Evolutionary conservation across 164 flowering plant species (phyloP), one percentile per base, ranked within the genome.

Genomic region (Nymphaea thermarum): DNA sequence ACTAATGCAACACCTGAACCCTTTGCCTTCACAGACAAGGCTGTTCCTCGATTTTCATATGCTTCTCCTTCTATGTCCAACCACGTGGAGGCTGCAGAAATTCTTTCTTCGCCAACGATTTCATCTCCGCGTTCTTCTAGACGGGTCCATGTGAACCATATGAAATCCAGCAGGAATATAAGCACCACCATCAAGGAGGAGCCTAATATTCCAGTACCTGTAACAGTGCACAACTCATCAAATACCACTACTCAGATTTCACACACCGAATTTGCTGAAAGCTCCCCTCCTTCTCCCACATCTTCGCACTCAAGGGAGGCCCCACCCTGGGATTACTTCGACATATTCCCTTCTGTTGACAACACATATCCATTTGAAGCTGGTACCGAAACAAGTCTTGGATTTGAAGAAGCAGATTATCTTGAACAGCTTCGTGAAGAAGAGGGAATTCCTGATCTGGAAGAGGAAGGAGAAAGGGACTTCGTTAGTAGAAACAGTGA

Each of bases 271-370:
- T 78, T 86, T n/a, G 66, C 65, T 60, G 91, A 84, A 75, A 62
- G 75, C 44, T 70, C 82, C 42, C 75, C 73, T 76, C 86, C 81
- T 59, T 71, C 68, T 70, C 72, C 83, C 65, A 70, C 85, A 16
- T 17, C 68, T 15, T 77, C 81, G 2, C 68, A 80, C 42, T 45
- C 66, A 44, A 47, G 12, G 55, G 85, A 66, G 68, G 77, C 78
- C 68, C 77, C 87, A 65, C 90, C 86, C 25, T 94, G 98, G 98
- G 99, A 94, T 79, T 94, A 71, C 74, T 94, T 91, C 75, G 89
- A 80, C 67, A 82, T 80, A 59, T 77, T 71, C 70, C 83, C 77
- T 79, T 82, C 91, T 2, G 71, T 75, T 68, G 88, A 88, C 64
- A 72, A 79, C 44, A 88, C 84, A 55, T 79, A 83, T 74, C 82